Evolutionary conservation across 768 basidiomycete genomes (phyloP).

Genomic region (Phallus indusiatus): DNA sequence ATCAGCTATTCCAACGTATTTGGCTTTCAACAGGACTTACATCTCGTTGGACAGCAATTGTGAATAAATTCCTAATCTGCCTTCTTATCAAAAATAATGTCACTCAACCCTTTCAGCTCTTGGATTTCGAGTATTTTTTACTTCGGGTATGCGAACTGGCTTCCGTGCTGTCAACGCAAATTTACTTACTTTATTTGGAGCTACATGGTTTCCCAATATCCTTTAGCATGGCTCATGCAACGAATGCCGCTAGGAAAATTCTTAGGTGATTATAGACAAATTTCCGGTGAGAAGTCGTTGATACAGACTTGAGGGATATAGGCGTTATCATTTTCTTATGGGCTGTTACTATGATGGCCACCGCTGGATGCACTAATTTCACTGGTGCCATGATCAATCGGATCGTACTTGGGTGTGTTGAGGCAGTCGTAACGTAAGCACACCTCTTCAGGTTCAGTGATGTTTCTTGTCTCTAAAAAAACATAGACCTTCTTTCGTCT

Average conservation of each 20-base stretch:
- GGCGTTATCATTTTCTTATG: constrained; percentile 21
- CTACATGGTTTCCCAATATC: constrained; percentile 22
- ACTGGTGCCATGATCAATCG: constrained; percentile 20
- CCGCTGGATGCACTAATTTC: constrained; percentile 20
- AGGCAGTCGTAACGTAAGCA: constrained; percentile 20
- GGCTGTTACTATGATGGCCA: constrained; percentile 26
- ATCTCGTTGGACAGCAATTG: constrained; percentile 9
- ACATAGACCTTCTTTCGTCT: constrained; percentile 17
- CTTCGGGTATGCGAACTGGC: neutral
- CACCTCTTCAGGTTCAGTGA: neutral
- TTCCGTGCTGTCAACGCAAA: neutral
- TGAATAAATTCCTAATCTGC: neutral
- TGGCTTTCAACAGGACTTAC: constrained; percentile 3
- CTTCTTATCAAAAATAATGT: neutral
- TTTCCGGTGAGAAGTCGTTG: neutral
- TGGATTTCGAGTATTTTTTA: constrained; percentile 9
- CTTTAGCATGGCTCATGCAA: constrained; percentile 22
- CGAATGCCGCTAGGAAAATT: constrained; percentile 15
- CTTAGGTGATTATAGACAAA: neutral
- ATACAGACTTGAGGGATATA: constrained; percentile 9
- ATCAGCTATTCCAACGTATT: constrained; percentile 6
- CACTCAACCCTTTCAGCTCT: neutral
- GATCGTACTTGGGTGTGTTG: constrained; percentile 20
- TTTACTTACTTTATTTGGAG: constrained; percentile 8
- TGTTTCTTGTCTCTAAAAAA: neutral